A percentile compares a stretch with the other conserved stretches of the same genome.
Evolutionary conservation across 1,139 yeast species (phyloP).

Genomic region (Lizanozyma gosingica): DNA sequence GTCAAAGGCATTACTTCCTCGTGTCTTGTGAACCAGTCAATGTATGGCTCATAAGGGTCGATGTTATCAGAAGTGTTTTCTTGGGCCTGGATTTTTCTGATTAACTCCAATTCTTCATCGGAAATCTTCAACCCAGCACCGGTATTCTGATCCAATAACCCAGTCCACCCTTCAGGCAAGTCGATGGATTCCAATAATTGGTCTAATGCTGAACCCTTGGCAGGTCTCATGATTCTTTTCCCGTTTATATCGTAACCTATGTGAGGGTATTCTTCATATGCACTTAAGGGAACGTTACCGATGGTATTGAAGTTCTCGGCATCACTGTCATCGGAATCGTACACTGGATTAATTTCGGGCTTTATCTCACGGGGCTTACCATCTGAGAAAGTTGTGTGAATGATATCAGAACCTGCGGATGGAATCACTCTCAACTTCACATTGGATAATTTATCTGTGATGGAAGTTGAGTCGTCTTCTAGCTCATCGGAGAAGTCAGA

Average conservation of each 20-base stretch:
- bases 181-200: slow-evolving; percentile 83
- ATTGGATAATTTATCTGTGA: slow-evolving; percentile 48
- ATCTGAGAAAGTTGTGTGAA: slow-evolving; percentile 60
- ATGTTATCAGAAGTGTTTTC: slow-evolving; percentile 74
- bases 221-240: slow-evolving; percentile 97
- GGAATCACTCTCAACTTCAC: slow-evolving; percentile 44
- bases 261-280: slow-evolving; percentile 96
- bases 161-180: slow-evolving; percentile 98
- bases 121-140: slow-evolving; percentile 82
- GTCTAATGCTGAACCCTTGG: slow-evolving; percentile 91
- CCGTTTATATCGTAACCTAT: slow-evolving; percentile 97
- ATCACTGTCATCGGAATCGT: slow-evolving; percentile 91
- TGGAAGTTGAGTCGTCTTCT: slow-evolving; percentile 35
- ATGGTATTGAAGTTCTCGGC: slow-evolving; percentile 78
- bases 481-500: slow-evolving; percentile 44
- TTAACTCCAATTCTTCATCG: slow-evolving; percentile 84
- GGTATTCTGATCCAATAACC: slow-evolving; percentile 81
- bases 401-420: slow-evolving; percentile 19
- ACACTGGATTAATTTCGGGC: slow-evolving; percentile 88
- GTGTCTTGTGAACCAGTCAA: slow-evolving; percentile 90
- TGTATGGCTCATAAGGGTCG: slow-evolving; percentile 87
- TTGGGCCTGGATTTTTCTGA: slow-evolving; percentile 76
- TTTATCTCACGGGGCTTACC: slow-evolving; percentile 67
- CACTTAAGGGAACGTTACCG: slow-evolving; percentile 86
- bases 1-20: slow-evolving; percentile 86